Conservation (phyloP, 2,329 filamentous ascomycete genomes). For the Ophiosphaerella herpotricha region DNA sequence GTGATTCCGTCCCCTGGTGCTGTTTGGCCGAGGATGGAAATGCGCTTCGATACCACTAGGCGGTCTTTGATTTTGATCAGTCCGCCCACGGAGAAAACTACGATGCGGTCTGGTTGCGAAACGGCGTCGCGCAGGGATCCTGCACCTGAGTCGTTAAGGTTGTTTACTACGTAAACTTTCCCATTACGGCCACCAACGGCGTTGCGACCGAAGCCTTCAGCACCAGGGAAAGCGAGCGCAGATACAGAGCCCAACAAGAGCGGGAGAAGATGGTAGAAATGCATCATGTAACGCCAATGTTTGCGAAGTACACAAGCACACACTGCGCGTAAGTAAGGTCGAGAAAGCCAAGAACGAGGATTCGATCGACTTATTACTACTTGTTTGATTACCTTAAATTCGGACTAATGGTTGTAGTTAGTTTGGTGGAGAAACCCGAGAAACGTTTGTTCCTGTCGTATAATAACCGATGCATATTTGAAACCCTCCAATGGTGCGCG, state of each 20-base stretch:
- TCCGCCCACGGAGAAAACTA: conserved; percentile 58
- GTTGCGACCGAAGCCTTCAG: conserved; percentile 56
- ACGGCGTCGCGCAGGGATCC: conserved; percentile 59
- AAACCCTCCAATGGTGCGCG: conserved; percentile 16
- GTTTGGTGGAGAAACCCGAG: conserved; percentile 1
- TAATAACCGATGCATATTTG: conserved; percentile 1
- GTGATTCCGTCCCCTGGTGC: conserved; percentile 57
- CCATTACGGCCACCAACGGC: conserved; percentile 55
- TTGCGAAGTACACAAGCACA: too few relatives aligned
- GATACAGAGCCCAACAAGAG: conserved; percentile 21
- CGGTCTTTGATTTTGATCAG: conserved; percentile 55
- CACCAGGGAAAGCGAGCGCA: conserved; percentile 54
- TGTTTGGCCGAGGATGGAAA: conserved; percentile 58
- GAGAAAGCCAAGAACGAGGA: not conserved
- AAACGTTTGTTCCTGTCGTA: conserved; percentile 15
- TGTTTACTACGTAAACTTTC: conserved; percentile 56
- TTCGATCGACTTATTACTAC: not conserved
- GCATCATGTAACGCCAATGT: conserved; percentile 10
- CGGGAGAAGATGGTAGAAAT: conserved; percentile 17
- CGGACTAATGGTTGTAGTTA: not conserved
- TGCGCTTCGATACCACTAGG: conserved; percentile 54
- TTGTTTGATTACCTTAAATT: not conserved
- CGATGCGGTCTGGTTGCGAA: conserved; percentile 53
- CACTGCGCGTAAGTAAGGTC: not conserved
- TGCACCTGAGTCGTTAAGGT: conserved; percentile 54